Conservation (phyloP, 352 stramenopile species). For the Globisporangium nodosum region DNA sequence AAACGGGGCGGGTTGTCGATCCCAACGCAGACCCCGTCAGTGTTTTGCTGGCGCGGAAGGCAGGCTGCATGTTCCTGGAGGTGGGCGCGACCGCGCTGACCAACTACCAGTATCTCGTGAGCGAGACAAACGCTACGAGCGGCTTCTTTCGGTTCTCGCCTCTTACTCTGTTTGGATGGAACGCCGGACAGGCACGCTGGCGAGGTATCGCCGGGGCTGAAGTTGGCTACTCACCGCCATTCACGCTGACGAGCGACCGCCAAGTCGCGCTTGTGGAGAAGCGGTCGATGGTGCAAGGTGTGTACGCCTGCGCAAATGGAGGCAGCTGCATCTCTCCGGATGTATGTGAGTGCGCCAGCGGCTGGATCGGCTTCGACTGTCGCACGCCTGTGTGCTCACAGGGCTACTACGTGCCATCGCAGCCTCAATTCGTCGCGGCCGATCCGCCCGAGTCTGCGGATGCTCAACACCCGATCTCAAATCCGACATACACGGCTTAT, state of each 20-base stretch:
- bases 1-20: slow-evolving; percentile 23
- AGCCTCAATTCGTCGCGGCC: slow-evolving; percentile 72
- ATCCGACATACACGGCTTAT: slow-evolving; percentile 47
- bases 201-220: slow-evolving; percentile 41
- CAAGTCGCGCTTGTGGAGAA: slow-evolving; percentile 90
- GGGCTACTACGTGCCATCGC: slow-evolving; percentile 88
- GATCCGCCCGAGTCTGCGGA: slow-evolving; percentile 44
- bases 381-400: slow-evolving; percentile 91
- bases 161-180: slow-evolving; percentile 77
- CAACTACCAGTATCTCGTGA: slow-evolving; percentile 84
- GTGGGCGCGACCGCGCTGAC: slow-evolving; percentile 70
- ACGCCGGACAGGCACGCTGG: slow-evolving; percentile 56
- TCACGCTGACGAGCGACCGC: slow-evolving; percentile 55
- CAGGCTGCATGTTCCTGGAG: slow-evolving; percentile 81
- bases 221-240: slow-evolving; percentile 57
- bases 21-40: slow-evolving; percentile 16
- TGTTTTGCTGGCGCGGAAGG: background rate
- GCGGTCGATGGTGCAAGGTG: slow-evolving; percentile 83
- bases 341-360: slow-evolving; percentile 86
- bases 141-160: slow-evolving; percentile 81
- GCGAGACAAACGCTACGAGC: slow-evolving; percentile 65
- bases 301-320: slow-evolving; percentile 94
- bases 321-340: slow-evolving; percentile 89
- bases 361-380: slow-evolving; percentile 97
- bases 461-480: slow-evolving; percentile 47